These are phyloP conservation scores for Phytopythium mirpurense DNA, from an alignment of 352 stramenopile genomes.

Conservation along the genomic window DNA sequence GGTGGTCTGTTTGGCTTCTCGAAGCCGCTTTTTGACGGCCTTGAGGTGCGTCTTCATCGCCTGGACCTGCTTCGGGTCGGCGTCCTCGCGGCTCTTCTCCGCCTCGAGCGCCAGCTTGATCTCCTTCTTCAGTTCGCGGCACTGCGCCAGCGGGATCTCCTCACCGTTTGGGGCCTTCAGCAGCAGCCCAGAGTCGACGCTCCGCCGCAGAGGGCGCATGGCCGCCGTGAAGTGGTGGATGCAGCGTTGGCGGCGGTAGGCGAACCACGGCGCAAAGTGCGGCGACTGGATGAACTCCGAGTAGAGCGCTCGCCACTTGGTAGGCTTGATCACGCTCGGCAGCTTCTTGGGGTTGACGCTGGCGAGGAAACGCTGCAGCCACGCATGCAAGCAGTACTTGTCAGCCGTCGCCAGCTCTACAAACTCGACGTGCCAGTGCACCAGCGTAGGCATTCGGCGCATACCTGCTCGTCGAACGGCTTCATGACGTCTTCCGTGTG, in stretches of 20 bases:
- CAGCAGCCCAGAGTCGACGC: conserved; percentile 26
- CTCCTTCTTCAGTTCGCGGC: conserved; percentile 36
- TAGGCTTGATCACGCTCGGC: conserved; percentile 49
- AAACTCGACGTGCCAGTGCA: neutral
- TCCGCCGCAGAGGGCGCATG: conserved; percentile 45
- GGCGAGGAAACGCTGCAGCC: conserved; percentile 36
- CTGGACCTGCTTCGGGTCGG: conserved; percentile 36
- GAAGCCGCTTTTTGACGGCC: conserved; percentile 38
- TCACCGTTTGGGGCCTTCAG: conserved; percentile 38
- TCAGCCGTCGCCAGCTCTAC: neutral
- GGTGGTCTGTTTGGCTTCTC: conserved; percentile 4
- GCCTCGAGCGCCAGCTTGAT: conserved; percentile 34
- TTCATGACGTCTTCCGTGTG: conserved; percentile 68
- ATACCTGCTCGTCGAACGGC: conserved; percentile 52
- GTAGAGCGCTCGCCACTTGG: conserved; percentile 71
- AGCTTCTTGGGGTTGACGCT: conserved; percentile 53
- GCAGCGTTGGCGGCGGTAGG: conserved; percentile 57
- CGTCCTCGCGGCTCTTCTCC: conserved; percentile 25
- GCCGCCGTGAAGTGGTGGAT: conserved; percentile 61
- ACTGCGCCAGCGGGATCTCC: conserved; percentile 39
- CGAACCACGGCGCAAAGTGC: conserved; percentile 78
- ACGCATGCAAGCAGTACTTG: too few species aligned
- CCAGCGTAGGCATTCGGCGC: neutral
- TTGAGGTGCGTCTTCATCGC: conserved; percentile 42
- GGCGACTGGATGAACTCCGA: conserved; percentile 61